Base-by-base conservation (phyloP, 495 filamentous ascomycete genomes). In the Pyrenula aspistea region DNA sequence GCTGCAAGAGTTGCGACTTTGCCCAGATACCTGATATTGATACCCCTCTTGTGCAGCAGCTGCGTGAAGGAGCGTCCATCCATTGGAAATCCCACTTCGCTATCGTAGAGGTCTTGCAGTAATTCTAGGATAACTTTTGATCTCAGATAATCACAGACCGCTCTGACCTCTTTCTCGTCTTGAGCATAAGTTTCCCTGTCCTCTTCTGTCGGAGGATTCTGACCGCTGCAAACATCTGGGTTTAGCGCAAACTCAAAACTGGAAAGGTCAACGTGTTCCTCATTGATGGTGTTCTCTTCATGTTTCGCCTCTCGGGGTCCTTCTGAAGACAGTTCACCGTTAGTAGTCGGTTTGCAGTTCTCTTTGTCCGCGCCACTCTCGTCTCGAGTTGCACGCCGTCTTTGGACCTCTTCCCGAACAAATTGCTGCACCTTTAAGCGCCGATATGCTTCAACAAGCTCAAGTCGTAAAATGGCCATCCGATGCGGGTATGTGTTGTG, bases 61-160 rank as follows among this genome's bases (percentile, higher is more conserved):
- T 84, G 81, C 59, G 83, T 89, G 56, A 99, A 77, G 22, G 91
- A 96, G 62, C 87, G 82, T 48, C 94, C 94, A 64, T 99, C 94
- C 90, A 97, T 96, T 42, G 94, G 94, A 76, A 96, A 96, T 59
- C 91, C 89, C 53, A 96, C 84, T 59, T 99, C 94, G 10, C 90
- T 88, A 62, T 95, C 88, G 65, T 87, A 85, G 51, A 97, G 82
- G 60, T 97, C 91, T 62, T 84, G 79, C 54, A 95, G 75, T 51
- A 89, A 67, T 42, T 80, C 76, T 22, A 89, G 89, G 57, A 99
- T 85, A 52, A 88, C 76, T 54, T 82, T 83, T 51, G 83, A 75
- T 1, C 81, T 80, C 52, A 99, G 78, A 71, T 85, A 88, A 49
- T 82, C 79, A 73, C 90, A 92, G 20, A 88, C 89, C 36, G 84